phyloP scores from a whole-genome alignment of 78 protist genomes.

The Trichosphaerium sp. region DNA sequence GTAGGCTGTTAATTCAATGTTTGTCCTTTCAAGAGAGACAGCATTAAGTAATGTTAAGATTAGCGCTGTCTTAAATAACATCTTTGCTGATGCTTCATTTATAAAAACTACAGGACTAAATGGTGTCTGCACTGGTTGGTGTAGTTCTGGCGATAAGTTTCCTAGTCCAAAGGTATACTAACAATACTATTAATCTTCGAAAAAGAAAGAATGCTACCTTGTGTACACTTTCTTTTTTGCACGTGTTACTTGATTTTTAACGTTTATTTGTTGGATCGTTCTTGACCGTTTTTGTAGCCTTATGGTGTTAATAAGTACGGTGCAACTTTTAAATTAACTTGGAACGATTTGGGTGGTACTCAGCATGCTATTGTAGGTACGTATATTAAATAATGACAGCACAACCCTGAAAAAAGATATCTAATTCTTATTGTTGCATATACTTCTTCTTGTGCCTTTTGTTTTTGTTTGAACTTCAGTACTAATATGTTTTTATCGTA shows the following conservation, averaged over 20 bases:
- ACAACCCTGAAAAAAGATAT: neutral
- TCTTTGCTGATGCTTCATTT: slow-evolving; percentile 49
- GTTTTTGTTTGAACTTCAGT: neutral
- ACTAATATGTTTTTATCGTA: slow-evolving; percentile 6
- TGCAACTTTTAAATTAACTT: slow-evolving; percentile 30
- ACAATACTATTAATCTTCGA: too few relatives aligned
- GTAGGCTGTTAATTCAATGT: too few relatives aligned
- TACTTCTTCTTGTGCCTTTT: neutral
- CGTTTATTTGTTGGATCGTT: too few relatives aligned
- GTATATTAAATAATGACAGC: neutral
- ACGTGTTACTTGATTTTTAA: too few relatives aligned
- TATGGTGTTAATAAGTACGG: slow-evolving; percentile 58
- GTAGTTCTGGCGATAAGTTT: too few relatives aligned
- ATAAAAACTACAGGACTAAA: slow-evolving; percentile 39
- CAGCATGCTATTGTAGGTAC: neutral
- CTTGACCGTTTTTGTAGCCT: slow-evolving; percentile 39
- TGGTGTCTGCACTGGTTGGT: slow-evolving; percentile 52
- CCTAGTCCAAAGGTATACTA: slow-evolving; percentile 2
- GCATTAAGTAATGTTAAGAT: neutral
- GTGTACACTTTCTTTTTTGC: too few relatives aligned
- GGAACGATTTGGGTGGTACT: slow-evolving; percentile 30
- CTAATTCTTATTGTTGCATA: neutral
- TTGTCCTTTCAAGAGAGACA: too few relatives aligned
- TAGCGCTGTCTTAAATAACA: slow-evolving; percentile 16
- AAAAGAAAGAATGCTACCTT: too few relatives aligned